These are phyloP conservation scores for Alternaria atra DNA, from an alignment of 2,329 filamentous ascomycete species.

Conservation along the genomic window DNA sequence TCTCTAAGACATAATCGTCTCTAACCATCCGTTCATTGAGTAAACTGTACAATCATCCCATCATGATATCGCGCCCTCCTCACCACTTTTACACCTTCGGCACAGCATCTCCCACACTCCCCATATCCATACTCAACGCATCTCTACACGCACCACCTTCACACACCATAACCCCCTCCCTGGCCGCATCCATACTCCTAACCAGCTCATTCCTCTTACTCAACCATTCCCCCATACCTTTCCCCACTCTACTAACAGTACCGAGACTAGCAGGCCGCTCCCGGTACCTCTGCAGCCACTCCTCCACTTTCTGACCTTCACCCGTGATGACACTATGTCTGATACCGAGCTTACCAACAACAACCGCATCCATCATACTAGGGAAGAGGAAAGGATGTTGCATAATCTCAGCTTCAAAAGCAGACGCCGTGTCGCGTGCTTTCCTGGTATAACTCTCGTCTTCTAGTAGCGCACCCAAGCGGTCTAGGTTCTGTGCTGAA, in stretches of 20 bases:
- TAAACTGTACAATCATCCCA: not conserved
- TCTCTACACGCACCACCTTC: constrained; percentile 56
- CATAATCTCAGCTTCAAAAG: constrained; percentile 89
- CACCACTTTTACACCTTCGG: constrained; percentile 2
- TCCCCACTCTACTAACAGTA: constrained; percentile 49
- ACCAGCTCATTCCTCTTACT: constrained; percentile 59
- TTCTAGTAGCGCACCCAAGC: constrained; percentile 74
- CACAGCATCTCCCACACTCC: constrained; percentile 37
- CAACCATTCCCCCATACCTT: constrained; percentile 57
- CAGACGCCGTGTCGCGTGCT: constrained; percentile 78
- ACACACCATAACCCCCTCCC: constrained; percentile 50
- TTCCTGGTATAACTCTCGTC: constrained; percentile 70
- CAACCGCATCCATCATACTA: constrained; percentile 78
- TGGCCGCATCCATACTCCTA: constrained; percentile 52
- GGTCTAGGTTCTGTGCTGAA: constrained; percentile 86
- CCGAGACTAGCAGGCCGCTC: constrained; percentile 49
- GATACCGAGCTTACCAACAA: constrained; percentile 76
- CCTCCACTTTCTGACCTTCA: constrained; percentile 53
- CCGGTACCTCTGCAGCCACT: constrained; percentile 54
- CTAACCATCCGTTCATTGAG: not conserved
- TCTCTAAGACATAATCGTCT: too few species aligned
- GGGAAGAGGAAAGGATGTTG: constrained; percentile 94
- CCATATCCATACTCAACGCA: constrained; percentile 47
- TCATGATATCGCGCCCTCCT: not conserved
- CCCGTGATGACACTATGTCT: constrained; percentile 66